Evolutionary conservation across 768 basidiomycete species (phyloP), one percentile per base, ranked within the genome.

Genomic region (Lactifluus subvellereus): DNA sequence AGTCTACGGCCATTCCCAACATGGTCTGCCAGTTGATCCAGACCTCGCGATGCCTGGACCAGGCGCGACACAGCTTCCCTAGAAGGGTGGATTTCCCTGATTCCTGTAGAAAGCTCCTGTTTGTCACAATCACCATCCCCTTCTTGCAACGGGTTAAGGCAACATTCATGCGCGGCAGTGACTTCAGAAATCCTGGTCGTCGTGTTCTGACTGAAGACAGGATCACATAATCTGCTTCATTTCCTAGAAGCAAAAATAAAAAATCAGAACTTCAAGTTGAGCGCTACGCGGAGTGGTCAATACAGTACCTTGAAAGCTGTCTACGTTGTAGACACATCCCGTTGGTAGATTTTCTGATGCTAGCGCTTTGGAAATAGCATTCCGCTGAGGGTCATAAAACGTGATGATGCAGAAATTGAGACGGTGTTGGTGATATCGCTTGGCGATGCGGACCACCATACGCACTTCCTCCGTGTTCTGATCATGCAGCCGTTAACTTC

Each of bases 301-400:
- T 30, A 18, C 16, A 18, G 14, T 49, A 57, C 61, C 61, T 57
- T 62, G 61, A 51, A 56, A 62, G 10, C 61, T 57, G 42, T 62
- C 61, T 6, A 62, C 61, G 40, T 62, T 62, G 40, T 43, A 45
- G 10, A 57, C 55, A 14, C 32, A 8, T 10, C 11, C 63, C 42
- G 80, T 75, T 4, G 76, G 76, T 10, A 75, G 69, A 8, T 72
- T 64, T 42, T 69, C 73, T 3, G 45, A 62, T 53, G 78, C 74
- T 32, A 83, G 70, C 6, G 60, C 64, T 22, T 60, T 68, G 57
- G 77, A 72, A 33, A 83, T 78, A 2, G 72, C 74, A 0, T 77
- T 76, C 16, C 82, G 69, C 69, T 84, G 83, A 0, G 79, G 78
- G 62, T 83, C 82, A 60, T 84, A 84, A 0, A 80, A 82, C 2